Evolutionary conservation across 2,329 filamentous ascomycete genomes (phyloP).

Genomic region (Colletotrichum lentis): DNA sequence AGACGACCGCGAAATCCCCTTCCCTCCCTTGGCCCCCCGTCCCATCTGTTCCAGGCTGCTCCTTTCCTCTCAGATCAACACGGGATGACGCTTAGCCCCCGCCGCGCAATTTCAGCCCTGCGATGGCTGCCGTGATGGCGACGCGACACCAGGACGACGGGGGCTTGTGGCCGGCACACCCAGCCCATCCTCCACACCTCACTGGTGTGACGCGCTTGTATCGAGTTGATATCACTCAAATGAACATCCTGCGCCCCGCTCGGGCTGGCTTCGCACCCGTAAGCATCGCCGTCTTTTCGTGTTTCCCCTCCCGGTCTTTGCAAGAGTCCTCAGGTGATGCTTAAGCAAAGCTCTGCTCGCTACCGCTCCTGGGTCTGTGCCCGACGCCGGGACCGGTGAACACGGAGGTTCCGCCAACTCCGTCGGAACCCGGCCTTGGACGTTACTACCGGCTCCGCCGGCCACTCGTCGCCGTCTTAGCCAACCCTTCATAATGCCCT

Average conservation of each 20-base stretch:
- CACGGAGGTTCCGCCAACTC: slow-evolving; percentile 41
- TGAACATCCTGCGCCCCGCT: too few species aligned
- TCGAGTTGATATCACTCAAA: slow-evolving; percentile 56
- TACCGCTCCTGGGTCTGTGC: slow-evolving; percentile 51
- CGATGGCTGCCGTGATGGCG: neutral
- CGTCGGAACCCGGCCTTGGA: slow-evolving; percentile 35
- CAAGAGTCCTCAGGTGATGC: slow-evolving; percentile 66
- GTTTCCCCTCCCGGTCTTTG: slow-evolving; percentile 63
- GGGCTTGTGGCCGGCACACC: slow-evolving; percentile 26
- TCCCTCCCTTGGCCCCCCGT: slow-evolving; percentile 15
- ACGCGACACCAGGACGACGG: slow-evolving; percentile 30
- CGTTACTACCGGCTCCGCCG: slow-evolving; percentile 13
- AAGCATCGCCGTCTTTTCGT: slow-evolving; percentile 61
- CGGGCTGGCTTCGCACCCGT: slow-evolving; percentile 60
- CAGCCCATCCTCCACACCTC: too few species aligned
- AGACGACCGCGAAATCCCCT: slow-evolving; percentile 12
- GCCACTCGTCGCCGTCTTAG: slow-evolving; percentile 45
- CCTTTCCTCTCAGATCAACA: neutral
- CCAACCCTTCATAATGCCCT: neutral
- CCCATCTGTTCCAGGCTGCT: neutral
- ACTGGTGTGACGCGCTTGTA: neutral
- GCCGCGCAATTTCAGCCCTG: neutral
- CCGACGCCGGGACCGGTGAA: slow-evolving; percentile 45
- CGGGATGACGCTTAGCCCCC: slow-evolving; percentile 11
- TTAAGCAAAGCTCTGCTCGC: slow-evolving; percentile 51